phyloP scores from a whole-genome alignment of 202 grass and related monocot genomes.

The Musa balbisiana region DNA sequence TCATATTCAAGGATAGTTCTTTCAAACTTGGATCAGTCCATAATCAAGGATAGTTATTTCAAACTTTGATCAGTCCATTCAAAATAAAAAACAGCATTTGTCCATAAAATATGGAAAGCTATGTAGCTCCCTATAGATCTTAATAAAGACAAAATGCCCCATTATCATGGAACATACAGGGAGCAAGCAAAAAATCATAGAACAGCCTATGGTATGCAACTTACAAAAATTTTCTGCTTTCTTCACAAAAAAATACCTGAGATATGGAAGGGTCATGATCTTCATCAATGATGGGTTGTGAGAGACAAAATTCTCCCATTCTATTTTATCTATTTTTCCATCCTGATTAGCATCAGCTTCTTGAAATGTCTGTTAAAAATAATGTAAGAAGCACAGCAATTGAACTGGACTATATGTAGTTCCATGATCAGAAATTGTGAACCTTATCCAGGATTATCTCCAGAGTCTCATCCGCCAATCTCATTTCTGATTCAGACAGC shows the following conservation, averaged over 20 bases:
- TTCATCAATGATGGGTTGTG: conserved; percentile 86
- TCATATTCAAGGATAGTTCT: too few relatives aligned
- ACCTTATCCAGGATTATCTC: conserved; percentile 97
- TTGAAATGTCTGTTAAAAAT: conserved; percentile 60
- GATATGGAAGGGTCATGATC: conserved; percentile 95
- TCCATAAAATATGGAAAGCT: too few relatives aligned
- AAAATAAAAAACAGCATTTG: too few relatives aligned
- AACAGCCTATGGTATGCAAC: too few relatives aligned
- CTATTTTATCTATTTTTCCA: conserved; percentile 90
- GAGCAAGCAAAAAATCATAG: background rate
- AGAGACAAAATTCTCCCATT: conserved; percentile 84
- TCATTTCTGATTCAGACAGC: conserved; percentile 90
- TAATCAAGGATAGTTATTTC: too few relatives aligned
- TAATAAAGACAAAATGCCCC: too few relatives aligned
- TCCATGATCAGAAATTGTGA: conserved; percentile 20
- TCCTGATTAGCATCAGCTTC: conserved; percentile 78
- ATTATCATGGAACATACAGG: background rate
- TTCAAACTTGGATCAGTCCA: too few relatives aligned
- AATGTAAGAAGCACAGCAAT: background rate
- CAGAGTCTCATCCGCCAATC: conserved; percentile 82
- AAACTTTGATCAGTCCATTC: too few relatives aligned
- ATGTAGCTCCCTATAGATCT: too few relatives aligned
- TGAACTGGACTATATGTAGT: conserved; percentile 6
- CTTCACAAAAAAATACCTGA: conserved; percentile 49
- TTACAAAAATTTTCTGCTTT: background rate